A percentile compares a stretch with the other conserved stretches of the same genome.
phyloP scores from a whole-genome alignment of 2,329 filamentous ascomycete species.

The Trichoderma sp. region DNA sequence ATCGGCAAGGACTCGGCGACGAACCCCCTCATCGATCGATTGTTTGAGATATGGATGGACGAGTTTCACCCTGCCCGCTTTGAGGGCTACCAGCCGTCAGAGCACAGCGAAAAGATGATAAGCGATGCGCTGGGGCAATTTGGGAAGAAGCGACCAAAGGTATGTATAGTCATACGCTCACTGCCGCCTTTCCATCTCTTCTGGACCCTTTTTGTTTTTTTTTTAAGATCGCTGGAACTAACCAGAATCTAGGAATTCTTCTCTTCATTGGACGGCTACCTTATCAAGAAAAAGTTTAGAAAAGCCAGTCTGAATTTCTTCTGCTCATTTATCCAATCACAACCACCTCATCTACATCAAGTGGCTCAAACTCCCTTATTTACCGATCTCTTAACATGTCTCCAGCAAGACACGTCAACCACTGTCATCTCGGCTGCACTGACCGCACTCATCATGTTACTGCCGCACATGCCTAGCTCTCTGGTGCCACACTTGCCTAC shows the following conservation, averaged over 20 bases:
- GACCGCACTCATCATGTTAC: constrained; percentile 74
- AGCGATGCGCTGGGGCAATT: constrained; percentile 54
- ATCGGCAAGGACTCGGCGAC: constrained; percentile 42
- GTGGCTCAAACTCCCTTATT: constrained; percentile 72
- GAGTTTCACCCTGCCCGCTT: constrained; percentile 41
- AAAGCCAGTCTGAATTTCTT: constrained; percentile 65
- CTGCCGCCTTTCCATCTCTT: not conserved
- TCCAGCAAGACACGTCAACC: constrained; percentile 76
- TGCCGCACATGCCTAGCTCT: constrained; percentile 76
- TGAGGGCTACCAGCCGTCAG: constrained; percentile 37
- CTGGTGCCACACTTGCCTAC: constrained; percentile 66
- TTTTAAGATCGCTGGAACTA: not conserved
- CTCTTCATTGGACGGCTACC: constrained; percentile 60
- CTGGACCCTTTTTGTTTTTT: too few relatives aligned
- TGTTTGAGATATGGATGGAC: constrained; percentile 58
- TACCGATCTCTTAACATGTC: constrained; percentile 66
- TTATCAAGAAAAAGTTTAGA: constrained; percentile 63
- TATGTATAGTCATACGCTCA: constrained; percentile 20
- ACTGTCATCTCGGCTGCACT: constrained; percentile 73
- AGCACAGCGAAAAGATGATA: constrained; percentile 50
- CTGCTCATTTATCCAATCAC: constrained; percentile 69
- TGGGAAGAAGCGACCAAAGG: constrained; percentile 67
- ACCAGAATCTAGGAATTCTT: constrained; percentile 57
- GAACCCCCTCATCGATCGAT: constrained; percentile 54
- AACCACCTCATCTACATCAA: constrained; percentile 76